Percentiles rank a stretch among this genome's conserved stretches.
phyloP scores from a whole-genome alignment of 2,329 filamentous ascomycete genomes.

The Bipolaris zeicola region DNA sequence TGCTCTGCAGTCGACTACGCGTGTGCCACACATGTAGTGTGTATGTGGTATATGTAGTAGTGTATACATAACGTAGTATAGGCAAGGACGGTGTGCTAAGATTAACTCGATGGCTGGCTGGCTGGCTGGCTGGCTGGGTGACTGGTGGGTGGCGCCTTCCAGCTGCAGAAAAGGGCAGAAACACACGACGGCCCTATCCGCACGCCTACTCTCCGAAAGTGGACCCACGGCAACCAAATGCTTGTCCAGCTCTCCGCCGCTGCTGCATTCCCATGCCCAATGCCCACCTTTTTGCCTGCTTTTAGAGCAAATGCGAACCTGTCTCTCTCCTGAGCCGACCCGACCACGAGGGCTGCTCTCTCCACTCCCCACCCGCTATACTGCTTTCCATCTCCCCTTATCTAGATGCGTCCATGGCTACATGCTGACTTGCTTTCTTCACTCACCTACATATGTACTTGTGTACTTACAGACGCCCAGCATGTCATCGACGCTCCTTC shows the following conservation, averaged over 20 bases:
- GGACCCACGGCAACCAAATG: constrained; percentile 9
- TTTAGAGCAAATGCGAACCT: not conserved
- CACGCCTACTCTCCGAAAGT: constrained; percentile 17
- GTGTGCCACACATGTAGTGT: not conserved
- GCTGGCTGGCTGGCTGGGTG: too few relatives aligned
- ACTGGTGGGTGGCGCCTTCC: too few relatives aligned
- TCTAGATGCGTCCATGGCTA: too few relatives aligned
- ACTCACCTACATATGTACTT: too few relatives aligned
- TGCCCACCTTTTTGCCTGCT: constrained; percentile 1
- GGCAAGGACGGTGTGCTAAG: too few relatives aligned
- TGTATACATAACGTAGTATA: too few relatives aligned
- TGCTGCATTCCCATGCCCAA: constrained; percentile 2
- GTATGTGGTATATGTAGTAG: too few relatives aligned
- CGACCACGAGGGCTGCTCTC: not conserved
- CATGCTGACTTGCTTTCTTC: too few relatives aligned
- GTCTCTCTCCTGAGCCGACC: not conserved
- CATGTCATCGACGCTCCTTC: too few relatives aligned
- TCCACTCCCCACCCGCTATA: not conserved
- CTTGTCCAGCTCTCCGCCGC: not conserved
- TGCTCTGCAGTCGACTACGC: not conserved
- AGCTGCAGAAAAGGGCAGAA: constrained; percentile 4
- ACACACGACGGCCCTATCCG: constrained; percentile 18
- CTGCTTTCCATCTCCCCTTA: not conserved
- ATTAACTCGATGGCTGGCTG: too few relatives aligned
- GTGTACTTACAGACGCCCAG: too few relatives aligned